These are phyloP conservation scores for Leishmania major DNA, from an alignment of 208 protist genomes.

Conservation along the genomic window DNA sequence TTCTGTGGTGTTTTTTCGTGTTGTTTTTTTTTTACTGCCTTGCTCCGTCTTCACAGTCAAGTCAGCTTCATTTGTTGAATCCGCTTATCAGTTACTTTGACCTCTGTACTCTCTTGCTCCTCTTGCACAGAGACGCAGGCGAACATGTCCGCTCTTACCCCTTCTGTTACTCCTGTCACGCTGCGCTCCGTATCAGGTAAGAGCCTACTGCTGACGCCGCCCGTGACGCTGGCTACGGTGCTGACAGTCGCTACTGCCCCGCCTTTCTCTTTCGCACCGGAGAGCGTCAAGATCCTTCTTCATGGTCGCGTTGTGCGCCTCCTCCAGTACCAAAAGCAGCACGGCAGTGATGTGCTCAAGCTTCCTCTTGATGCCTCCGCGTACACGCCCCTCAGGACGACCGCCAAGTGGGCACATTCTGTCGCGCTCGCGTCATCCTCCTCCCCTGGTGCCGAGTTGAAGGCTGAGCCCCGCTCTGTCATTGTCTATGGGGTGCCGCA, in stretches of 20 bases:
- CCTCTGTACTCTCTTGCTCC: not conserved
- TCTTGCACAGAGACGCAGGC: not conserved
- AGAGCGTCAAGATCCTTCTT: conserved; percentile 39
- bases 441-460: not conserved
- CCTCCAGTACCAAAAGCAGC: conserved; percentile 6
- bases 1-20: not conserved
- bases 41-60: not conserved
- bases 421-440: not conserved
- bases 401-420: not conserved
- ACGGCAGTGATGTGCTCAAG: conserved; percentile 4
- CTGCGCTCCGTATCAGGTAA: conserved; percentile 59
- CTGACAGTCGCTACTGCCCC: conserved; percentile 36
- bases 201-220: conserved; percentile 30
- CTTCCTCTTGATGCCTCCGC: conserved; percentile 16
- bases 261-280: conserved; percentile 36
- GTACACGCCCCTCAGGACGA: conserved; percentile 5
- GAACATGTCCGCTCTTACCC: not conserved
- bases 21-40: not conserved
- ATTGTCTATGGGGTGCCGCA: conserved; percentile 30
- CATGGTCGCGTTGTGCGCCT: conserved; percentile 26
- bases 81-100: not conserved
- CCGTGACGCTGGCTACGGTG: conserved; percentile 43
- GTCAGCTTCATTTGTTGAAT: not conserved
- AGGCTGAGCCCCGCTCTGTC: conserved; percentile 13
- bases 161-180: conserved; percentile 5